These are phyloP conservation scores for Saturnispora serradocipensis DNA, from an alignment of 805 yeast species.

Conservation along the genomic window DNA sequence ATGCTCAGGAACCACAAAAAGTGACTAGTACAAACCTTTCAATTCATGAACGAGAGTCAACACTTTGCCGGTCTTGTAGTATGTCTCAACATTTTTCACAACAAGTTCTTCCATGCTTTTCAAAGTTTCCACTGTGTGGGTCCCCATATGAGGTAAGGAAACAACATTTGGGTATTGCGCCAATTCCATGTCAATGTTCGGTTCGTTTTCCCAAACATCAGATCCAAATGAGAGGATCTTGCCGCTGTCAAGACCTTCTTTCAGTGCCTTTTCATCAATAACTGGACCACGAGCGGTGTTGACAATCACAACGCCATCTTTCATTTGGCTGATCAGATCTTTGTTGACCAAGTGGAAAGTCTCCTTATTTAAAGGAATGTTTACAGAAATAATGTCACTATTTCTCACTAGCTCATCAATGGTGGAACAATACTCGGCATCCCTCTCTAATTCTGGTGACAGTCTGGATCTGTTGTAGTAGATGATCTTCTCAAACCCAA, in stretches of 20 bases:
- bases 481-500: conserved; percentile 61
- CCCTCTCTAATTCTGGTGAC: conserved; percentile 52
- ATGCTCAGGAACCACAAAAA: not conserved
- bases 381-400: conserved; percentile 66
- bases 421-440: conserved; percentile 58
- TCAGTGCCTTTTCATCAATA: conserved; percentile 54
- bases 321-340: conserved; percentile 57
- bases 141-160: conserved; percentile 87
- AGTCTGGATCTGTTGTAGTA: conserved; percentile 65
- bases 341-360: conserved; percentile 64
- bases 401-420: conserved; percentile 52
- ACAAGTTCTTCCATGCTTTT: conserved; percentile 73
- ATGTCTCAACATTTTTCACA: conserved; percentile 53
- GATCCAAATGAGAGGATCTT: conserved; percentile 60
- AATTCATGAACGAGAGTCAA: conserved; percentile 73
- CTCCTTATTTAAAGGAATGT: conserved; percentile 63
- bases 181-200: conserved; percentile 54
- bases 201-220: conserved; percentile 73
- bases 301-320: conserved; percentile 65
- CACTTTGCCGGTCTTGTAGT: conserved; percentile 58
- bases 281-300: conserved; percentile 93
- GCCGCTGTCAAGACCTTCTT: conserved; percentile 50
- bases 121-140: conserved; percentile 66
- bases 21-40: conserved; percentile 16
- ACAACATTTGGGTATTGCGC: conserved; percentile 57